phyloP scores from a whole-genome alignment of 2,329 filamentous ascomycete genomes.

The Phialemonium atrogriseum region DNA sequence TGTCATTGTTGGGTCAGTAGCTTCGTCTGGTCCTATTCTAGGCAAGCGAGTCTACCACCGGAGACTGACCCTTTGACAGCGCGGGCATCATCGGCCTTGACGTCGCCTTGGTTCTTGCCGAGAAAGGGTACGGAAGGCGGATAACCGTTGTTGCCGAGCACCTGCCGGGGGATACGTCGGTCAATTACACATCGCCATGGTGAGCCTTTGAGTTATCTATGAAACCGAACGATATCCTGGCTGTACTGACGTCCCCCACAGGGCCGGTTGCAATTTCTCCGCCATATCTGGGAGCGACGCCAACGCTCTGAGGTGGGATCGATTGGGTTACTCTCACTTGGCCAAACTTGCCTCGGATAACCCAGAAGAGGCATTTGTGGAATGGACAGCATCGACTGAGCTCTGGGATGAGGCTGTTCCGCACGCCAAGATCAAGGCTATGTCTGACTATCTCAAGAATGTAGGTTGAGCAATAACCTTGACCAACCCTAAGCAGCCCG shows the following conservation, averaged over 20 bases:
- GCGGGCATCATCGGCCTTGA: constrained; percentile 31
- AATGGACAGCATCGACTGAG: constrained; percentile 28
- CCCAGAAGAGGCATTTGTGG: constrained; percentile 23
- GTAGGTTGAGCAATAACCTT: constrained; percentile 15
- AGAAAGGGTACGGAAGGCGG: constrained; percentile 21
- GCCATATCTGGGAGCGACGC: constrained; percentile 31
- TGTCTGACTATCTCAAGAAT: constrained; percentile 31
- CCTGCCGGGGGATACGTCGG: constrained; percentile 28
- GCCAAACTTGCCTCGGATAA: constrained; percentile 20
- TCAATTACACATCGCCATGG: constrained; percentile 33
- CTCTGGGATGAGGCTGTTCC: constrained; percentile 32
- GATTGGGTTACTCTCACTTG: constrained; percentile 28
- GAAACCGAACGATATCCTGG: no score
- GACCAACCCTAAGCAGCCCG: no score
- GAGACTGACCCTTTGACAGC: no score
- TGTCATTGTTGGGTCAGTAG: no score
- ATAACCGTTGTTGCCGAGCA: constrained; percentile 31
- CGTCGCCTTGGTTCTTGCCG: constrained; percentile 25
- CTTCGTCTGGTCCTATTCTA: no score
- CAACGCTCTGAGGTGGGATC: constrained; percentile 33
- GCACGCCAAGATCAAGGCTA: constrained; percentile 28
- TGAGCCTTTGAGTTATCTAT: constrained; percentile 9
- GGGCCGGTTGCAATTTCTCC: constrained; percentile 36
- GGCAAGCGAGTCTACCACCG: no score
- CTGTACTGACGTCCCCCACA: constrained; percentile 9